Conservation (phyloP, 1,284 basidiomycete genomes). For the Heterobasidion annosum region DNA sequence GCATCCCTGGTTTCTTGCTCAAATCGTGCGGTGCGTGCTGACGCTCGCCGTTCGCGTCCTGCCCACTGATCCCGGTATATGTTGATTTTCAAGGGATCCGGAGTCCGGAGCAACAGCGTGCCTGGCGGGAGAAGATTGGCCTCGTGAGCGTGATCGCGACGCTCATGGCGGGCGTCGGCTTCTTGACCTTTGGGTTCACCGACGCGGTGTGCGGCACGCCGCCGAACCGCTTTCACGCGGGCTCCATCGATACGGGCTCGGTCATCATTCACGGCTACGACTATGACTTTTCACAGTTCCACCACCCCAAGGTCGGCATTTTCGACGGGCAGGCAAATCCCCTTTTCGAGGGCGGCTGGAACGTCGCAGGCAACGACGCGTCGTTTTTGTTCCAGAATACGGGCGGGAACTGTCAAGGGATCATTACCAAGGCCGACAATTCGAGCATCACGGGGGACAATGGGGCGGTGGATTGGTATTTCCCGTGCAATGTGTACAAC, state of each 20-base stretch:
- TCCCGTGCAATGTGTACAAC: slow-evolving; percentile 87
- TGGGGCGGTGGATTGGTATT: slow-evolving; percentile 75
- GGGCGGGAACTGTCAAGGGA: slow-evolving; percentile 71
- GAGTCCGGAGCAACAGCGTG: slow-evolving; percentile 90
- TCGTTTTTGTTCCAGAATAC: slow-evolving; percentile 93
- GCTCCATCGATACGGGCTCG: slow-evolving; percentile 70
- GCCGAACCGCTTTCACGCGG: slow-evolving; percentile 73
- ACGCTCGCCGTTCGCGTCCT: slow-evolving; percentile 7
- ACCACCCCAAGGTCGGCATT: slow-evolving; percentile 62
- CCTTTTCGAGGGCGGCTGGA: slow-evolving; percentile 69
- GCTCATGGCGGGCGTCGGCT: slow-evolving; percentile 92
- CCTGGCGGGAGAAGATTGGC: slow-evolving; percentile 98
- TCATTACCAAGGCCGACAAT: slow-evolving; percentile 66
- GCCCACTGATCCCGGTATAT: neutral
- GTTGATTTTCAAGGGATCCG: slow-evolving; percentile 54
- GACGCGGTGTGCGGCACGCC: slow-evolving; percentile 87
- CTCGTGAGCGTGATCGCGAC: slow-evolving; percentile 72
- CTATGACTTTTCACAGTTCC: slow-evolving; percentile 85
- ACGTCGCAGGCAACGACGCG: slow-evolving; percentile 78
- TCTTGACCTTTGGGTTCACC: slow-evolving; percentile 99
- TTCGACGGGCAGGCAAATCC: slow-evolving; percentile 83
- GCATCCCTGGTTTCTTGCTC: slow-evolving; percentile 71
- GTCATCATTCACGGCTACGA: slow-evolving; percentile 91
- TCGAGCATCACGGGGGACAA: slow-evolving; percentile 59
- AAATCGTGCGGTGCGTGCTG: slow-evolving; percentile 50